phyloP scores from a whole-genome alignment of 192 early-diverging fungal species.

The Blastocladiella britannica region DNA sequence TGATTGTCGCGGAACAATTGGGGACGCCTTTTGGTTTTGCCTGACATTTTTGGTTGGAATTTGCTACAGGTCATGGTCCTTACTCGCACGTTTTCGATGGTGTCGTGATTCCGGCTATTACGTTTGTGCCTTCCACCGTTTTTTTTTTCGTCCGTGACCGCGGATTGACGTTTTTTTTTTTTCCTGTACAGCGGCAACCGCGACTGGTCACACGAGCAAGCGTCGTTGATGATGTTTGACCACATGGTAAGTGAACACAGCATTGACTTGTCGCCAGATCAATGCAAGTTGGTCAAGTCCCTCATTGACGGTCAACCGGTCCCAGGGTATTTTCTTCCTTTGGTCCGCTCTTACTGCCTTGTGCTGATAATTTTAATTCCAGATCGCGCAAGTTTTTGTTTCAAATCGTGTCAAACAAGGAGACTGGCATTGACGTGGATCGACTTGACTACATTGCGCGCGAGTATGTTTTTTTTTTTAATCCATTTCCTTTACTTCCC shows the following conservation, averaged over 20 bases:
- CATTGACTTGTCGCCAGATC: slow-evolving; percentile 39
- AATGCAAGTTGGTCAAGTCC: slow-evolving; percentile 42
- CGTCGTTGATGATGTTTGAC: slow-evolving; percentile 69
- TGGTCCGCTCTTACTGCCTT: slow-evolving; percentile 1
- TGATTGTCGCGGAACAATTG: too few relatives aligned
- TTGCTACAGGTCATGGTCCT: slow-evolving; percentile 88
- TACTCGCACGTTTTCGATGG: slow-evolving; percentile 94
- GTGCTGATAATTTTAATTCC: background rate
- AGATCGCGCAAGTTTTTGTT: slow-evolving; percentile 46
- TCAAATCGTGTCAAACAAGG: slow-evolving; percentile 91
- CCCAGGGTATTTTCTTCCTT: background rate
- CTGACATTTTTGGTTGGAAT: too few relatives aligned
- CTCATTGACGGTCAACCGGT: slow-evolving; percentile 42
- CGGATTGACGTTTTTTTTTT: too few relatives aligned
- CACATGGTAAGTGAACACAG: slow-evolving; percentile 47
- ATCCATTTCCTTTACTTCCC: slow-evolving; percentile 29
- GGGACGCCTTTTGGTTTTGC: too few relatives aligned
- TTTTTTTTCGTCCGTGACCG: too few relatives aligned
- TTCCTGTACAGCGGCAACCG: too few relatives aligned
- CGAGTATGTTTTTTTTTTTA: slow-evolving; percentile 15
- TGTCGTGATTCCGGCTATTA: too few relatives aligned
- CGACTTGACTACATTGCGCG: slow-evolving; percentile 66
- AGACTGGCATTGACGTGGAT: slow-evolving; percentile 85
- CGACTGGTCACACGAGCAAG: slow-evolving; percentile 61
- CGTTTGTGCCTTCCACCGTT: too few relatives aligned